These are phyloP conservation scores for Boletus tomentosulus DNA, from an alignment of 768 basidiomycete genomes.

Conservation along the genomic window DNA sequence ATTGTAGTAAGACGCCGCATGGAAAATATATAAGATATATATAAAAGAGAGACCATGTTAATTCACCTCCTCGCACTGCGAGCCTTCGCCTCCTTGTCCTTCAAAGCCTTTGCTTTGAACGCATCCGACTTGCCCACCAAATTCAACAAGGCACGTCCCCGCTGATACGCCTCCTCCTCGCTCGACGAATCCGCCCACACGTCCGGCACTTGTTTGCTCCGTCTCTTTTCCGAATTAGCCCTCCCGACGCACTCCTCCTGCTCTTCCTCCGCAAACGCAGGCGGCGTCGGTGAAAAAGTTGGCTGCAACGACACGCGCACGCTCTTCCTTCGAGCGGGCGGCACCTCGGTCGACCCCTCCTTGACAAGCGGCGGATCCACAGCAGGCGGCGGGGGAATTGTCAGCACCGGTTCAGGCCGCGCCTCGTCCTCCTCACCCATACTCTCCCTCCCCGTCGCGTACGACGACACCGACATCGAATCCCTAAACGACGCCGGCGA, in stretches of 20 bases:
- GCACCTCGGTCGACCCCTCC: not conserved
- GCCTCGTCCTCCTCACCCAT: constrained; percentile 28
- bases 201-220: constrained; percentile 23
- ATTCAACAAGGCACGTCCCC: constrained; percentile 51
- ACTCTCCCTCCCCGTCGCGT: constrained; percentile 60
- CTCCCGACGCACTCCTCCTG: constrained; percentile 7
- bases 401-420: not conserved
- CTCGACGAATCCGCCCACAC: constrained; percentile 76
- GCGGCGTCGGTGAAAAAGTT: constrained; percentile 70
- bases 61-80: too few relatives aligned
- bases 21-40: too few relatives aligned
- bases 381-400: constrained; percentile 15
- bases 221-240: not conserved
- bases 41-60: too few relatives aligned
- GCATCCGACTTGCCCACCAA: constrained; percentile 29
- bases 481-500: constrained; percentile 8
- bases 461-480: constrained; percentile 46
- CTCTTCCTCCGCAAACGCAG: constrained; percentile 54
- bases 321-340: constrained; percentile 50
- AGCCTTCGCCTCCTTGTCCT: too few relatives aligned
- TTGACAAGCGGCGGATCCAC: constrained; percentile 3
- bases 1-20: too few relatives aligned
- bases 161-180: constrained; percentile 64
- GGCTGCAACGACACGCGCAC: constrained; percentile 76
- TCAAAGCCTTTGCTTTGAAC: not conserved